Base-by-base conservation (phyloP, 169 alveolate genomes). In the Pseudocohnilembus persalinus region DNA sequence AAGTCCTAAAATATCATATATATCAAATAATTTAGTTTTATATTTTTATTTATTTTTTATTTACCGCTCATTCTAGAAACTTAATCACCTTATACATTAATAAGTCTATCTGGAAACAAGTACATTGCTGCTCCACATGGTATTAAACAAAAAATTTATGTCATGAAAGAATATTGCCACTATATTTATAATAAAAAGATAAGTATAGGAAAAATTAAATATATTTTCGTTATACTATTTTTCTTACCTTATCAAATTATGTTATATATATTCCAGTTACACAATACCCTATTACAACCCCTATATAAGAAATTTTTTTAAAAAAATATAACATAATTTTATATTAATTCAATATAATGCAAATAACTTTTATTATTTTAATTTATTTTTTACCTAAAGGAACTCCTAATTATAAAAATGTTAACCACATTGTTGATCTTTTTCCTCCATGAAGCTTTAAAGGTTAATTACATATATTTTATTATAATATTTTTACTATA, bases 401-500 rank as follows among this genome's bases (percentile, higher is more conserved):
- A 24, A 89, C 93, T 20, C 91, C 90, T 77, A 89, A 75, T 33
- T 88, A 49, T 49, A 93, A 74, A 24, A 88, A 31, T 26, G 96
- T 90, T 0, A 93, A 89, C 96, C 96, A 93, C 16, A 84, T 27
- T 29, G 94, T 93, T 76, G 87, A 83, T 15, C 74, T 29, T 33
- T 82, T 35, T 32, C 88, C 92, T 32, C 88, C 91, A 33, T 84
- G 89, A 73, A 90, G 80, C 74, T 79, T 20, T 28, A 28, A 28
- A 34, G 1, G 63, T 77, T 25, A 33, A 31, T 32, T 31, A 77
- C 15, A 0, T 4, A 31, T 77, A 32, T 25, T 35, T 26, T 16
- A 77, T 35, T 34, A 32, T 31, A 49, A 26, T 24, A 20, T 34
- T 0, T 35, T 26, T 49, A 49, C 28, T 27, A 79, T 0, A 15